These are phyloP conservation scores for Eudorina sp. DNA, from an alignment of 139 green algal species.

Conservation along the genomic window DNA sequence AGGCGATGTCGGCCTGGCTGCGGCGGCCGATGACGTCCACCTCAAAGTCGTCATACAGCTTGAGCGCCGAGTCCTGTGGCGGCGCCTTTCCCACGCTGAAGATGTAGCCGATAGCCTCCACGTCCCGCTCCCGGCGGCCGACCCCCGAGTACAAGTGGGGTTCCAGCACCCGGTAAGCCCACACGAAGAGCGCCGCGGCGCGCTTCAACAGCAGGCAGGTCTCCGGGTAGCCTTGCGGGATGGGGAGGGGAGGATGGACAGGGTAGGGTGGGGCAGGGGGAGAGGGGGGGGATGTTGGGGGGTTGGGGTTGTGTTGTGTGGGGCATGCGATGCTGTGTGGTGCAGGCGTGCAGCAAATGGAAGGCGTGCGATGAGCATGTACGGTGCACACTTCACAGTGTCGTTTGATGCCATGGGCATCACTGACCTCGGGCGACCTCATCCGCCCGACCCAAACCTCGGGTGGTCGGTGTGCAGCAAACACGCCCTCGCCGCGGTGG, in stretches of 20 bases:
- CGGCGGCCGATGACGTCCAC: background rate
- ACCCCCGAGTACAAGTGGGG: background rate
- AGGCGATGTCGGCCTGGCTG: conserved; percentile 4
- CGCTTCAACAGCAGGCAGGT: conserved; percentile 30
- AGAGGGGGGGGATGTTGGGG: background rate
- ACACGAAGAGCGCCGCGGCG: conserved; percentile 24
- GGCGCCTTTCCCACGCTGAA: conserved; percentile 41
- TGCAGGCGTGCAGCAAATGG: too few relatives aligned
- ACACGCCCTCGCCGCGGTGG: too few relatives aligned
- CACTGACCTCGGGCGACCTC: too few relatives aligned
- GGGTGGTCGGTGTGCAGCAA: too few relatives aligned
- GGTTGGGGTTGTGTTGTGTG: too few relatives aligned
- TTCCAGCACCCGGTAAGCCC: conserved; percentile 43
- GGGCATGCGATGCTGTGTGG: too few relatives aligned
- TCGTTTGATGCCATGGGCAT: too few relatives aligned
- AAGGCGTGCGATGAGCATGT: too few relatives aligned
- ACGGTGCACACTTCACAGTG: too few relatives aligned
- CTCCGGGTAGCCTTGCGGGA: conserved; percentile 8
- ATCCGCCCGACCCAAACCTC: too few relatives aligned
- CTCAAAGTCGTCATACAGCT: conserved; percentile 46
- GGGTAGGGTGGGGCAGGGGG: background rate
- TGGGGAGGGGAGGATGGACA: background rate
- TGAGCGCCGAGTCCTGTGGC: conserved; percentile 11
- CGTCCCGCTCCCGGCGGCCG: background rate
- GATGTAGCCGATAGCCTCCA: conserved; percentile 37